A percentile compares a stretch with the other conserved stretches of the same genome.
Evolutionary conservation across 768 basidiomycete genomes (phyloP).

Genomic region (Kwoniella mangroviensis): DNA sequence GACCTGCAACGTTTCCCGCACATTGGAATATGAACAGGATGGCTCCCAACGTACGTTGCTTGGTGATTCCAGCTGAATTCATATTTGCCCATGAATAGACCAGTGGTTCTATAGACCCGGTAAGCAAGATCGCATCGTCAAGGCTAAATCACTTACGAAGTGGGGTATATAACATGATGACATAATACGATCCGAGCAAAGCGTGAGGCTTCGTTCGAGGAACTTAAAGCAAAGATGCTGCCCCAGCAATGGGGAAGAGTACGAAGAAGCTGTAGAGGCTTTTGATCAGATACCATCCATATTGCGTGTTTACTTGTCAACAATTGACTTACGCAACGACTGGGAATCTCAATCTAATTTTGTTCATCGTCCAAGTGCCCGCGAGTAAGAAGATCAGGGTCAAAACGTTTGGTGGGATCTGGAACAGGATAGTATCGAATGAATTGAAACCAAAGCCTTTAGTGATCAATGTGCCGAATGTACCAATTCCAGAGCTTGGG

Average conservation of each 20-base stretch:
- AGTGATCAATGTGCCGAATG: conserved; percentile 38
- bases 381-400: conserved; percentile 18
- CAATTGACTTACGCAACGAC: conserved; percentile 28
- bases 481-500: conserved; percentile 29
- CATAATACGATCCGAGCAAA: conserved; percentile 28
- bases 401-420: conserved; percentile 37
- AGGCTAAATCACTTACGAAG: conserved; percentile 23
- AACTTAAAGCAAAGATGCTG: conserved; percentile 34
- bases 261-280: conserved; percentile 15
- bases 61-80: conserved; percentile 46
- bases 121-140: background rate
- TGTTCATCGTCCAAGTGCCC: conserved; percentile 35
- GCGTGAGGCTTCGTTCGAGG: conserved; percentile 29
- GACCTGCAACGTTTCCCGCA: conserved; percentile 44
- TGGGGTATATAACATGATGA: conserved; percentile 34
- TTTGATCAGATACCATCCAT: background rate
- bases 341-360: conserved; percentile 30
- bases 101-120: conserved; percentile 22
- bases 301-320: too few species aligned
- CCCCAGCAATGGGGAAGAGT: conserved; percentile 43
- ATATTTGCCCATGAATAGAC: conserved; percentile 46
- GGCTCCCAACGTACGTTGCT: conserved; percentile 30
- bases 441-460: conserved; percentile 35
- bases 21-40: conserved; percentile 35
- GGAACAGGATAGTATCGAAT: conserved; percentile 33